These are phyloP conservation scores for Nitzschia sp. DNA, from an alignment of 108 stramenopile species.

Conservation along the genomic window DNA sequence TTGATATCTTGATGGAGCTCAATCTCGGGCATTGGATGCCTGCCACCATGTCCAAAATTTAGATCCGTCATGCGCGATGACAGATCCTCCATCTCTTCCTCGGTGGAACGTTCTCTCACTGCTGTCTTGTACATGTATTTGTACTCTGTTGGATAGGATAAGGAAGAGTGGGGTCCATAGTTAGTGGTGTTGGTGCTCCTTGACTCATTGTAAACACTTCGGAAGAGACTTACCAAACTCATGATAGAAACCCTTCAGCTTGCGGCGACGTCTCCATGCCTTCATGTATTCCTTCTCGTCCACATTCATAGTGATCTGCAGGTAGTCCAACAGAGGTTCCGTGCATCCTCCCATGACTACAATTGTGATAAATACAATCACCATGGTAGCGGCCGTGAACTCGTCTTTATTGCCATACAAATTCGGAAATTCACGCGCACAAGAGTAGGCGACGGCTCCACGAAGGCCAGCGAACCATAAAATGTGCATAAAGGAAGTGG, in stretches of 20 bases:
- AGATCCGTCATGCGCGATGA: background rate
- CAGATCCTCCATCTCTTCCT: background rate
- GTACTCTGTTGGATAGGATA: constrained; percentile 20
- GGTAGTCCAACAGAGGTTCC: constrained; percentile 33
- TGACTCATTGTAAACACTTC: no score
- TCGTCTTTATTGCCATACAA: constrained; percentile 45
- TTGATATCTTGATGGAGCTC: background rate
- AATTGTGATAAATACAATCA: constrained; percentile 59
- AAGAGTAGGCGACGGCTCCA: constrained; percentile 79
- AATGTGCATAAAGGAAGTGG: constrained; percentile 56
- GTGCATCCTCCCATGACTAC: constrained; percentile 58
- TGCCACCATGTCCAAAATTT: background rate
- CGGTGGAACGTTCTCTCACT: constrained; percentile 1
- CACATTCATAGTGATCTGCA: constrained; percentile 51
- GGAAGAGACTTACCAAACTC: constrained; percentile 48
- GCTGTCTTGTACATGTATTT: constrained; percentile 25
- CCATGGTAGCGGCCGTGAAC: constrained; percentile 56
- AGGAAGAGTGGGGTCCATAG: background rate
- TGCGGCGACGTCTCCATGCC: constrained; percentile 31
- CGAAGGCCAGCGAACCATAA: constrained; percentile 79
- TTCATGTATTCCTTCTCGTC: constrained; percentile 64
- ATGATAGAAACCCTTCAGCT: constrained; percentile 36
- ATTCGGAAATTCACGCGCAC: constrained; percentile 62
- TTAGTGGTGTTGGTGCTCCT: background rate
- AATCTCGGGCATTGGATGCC: background rate